Conservation (phyloP, 305 asterid genomes). For the Fraxinus velutina region DNA sequence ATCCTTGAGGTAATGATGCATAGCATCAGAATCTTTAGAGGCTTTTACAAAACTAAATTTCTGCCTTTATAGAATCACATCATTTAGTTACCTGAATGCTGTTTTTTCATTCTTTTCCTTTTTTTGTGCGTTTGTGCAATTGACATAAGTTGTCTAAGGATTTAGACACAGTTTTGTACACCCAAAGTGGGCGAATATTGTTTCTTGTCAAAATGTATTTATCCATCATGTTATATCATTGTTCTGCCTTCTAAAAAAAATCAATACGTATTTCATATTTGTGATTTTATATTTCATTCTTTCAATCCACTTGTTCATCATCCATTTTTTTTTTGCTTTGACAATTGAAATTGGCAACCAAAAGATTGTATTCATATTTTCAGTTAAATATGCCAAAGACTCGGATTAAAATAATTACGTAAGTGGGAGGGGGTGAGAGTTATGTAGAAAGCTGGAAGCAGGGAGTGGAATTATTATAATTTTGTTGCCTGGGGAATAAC, state of each 20-base stretch:
- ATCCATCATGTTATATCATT: background rate
- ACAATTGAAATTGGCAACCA: background rate
- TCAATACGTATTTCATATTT: background rate
- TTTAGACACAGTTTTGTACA: background rate
- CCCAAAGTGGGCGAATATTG: background rate
- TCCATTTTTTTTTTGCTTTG: background rate
- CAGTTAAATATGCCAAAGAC: background rate
- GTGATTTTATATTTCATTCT: background rate
- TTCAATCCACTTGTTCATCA: background rate
- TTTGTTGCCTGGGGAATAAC: background rate
- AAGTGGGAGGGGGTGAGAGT: background rate
- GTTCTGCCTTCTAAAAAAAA: slow-evolving; percentile 1
- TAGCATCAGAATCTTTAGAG: background rate
- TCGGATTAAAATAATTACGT: background rate
- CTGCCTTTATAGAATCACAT: slow-evolving; percentile 2
- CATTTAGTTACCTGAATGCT: background rate
- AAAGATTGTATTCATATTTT: background rate
- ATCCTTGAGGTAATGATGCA: slow-evolving; percentile 7
- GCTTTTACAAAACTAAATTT: background rate
- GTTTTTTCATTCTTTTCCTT: background rate
- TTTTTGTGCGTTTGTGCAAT: background rate
- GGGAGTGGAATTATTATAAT: background rate
- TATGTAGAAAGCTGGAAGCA: background rate
- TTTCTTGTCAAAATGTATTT: slow-evolving; percentile 16
- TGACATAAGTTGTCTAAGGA: background rate